Conservation (phyloP, 495 filamentous ascomycete genomes). For the Thozetella sp. region DNA sequence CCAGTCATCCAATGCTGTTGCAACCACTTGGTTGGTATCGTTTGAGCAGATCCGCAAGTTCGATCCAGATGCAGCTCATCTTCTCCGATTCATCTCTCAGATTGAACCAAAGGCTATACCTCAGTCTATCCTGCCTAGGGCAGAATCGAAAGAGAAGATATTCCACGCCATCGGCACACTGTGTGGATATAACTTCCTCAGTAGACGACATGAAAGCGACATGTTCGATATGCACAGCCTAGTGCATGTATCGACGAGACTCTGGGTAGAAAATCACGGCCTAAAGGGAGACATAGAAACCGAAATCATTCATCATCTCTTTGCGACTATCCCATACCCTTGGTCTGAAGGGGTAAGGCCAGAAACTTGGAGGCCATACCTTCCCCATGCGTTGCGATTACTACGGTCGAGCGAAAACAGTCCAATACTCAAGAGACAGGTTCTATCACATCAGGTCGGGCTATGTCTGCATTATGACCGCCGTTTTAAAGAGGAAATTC, state of each 20-base stretch:
- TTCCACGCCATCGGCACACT: slow-evolving; percentile 31
- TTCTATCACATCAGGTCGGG: no score
- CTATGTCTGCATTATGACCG: no score
- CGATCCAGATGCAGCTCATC: slow-evolving; percentile 29
- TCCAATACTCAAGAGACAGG: no score
- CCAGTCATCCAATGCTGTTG: slow-evolving; percentile 50
- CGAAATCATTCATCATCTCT: no score
- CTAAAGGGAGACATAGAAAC: no score
- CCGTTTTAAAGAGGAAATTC: no score
- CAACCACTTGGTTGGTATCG: slow-evolving; percentile 54
- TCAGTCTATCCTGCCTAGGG: slow-evolving; percentile 17
- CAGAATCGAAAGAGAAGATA: slow-evolving; percentile 14
- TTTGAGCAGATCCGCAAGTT: slow-evolving; percentile 42
- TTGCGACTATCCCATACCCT: no score
- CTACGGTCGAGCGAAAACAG: no score
- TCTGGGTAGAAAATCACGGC: no score
- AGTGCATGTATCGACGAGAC: slow-evolving; percentile 42
- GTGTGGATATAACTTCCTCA: slow-evolving; percentile 31
- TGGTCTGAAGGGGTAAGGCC: no score
- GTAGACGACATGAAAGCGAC: slow-evolving; percentile 15
- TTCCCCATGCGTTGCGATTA: no score
- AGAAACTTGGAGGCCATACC: no score
- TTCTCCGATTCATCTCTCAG: slow-evolving; percentile 40
- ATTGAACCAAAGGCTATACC: slow-evolving; percentile 34
- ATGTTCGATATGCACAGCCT: slow-evolving; percentile 41